Evolutionary conservation across 768 basidiomycete genomes (phyloP).

Genomic region (Dictyophora rubrovolvata): DNA sequence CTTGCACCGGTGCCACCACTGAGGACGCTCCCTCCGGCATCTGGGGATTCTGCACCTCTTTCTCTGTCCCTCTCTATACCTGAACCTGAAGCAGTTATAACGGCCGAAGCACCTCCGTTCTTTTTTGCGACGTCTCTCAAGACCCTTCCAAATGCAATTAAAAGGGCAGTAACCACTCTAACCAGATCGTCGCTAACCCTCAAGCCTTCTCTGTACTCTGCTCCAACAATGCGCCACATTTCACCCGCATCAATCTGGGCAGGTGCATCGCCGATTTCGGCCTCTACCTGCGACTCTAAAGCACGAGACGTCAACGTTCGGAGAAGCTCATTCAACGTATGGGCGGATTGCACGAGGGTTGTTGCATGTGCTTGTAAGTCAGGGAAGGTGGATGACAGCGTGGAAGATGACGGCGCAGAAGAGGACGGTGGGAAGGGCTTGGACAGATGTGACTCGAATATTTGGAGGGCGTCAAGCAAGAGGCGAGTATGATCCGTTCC

Average conservation of each 20-base stretch:
- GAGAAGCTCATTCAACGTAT: constrained; percentile 54
- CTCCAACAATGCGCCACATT: constrained; percentile 59
- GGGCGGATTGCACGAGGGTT: constrained; percentile 53
- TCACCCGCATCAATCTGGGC: constrained; percentile 33
- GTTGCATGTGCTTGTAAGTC: constrained; percentile 57
- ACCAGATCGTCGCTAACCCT: constrained; percentile 73
- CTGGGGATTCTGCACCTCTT: constrained; percentile 5
- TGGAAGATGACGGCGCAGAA: constrained; percentile 8
- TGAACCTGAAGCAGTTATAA: neutral
- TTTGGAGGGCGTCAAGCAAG: constrained; percentile 55
- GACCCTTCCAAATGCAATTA: constrained; percentile 65
- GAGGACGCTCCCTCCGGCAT: constrained; percentile 29
- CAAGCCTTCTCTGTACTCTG: constrained; percentile 62
- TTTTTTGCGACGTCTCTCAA: constrained; percentile 42
- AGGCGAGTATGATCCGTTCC: constrained; percentile 51
- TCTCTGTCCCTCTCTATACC: constrained; percentile 44
- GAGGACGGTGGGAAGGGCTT: constrained; percentile 28
- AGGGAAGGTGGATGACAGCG: constrained; percentile 28
- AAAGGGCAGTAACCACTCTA: constrained; percentile 61
- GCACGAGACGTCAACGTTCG: constrained; percentile 46
- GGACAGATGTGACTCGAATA: constrained; percentile 59
- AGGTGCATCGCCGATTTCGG: constrained; percentile 51
- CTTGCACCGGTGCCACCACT: constrained; percentile 23
- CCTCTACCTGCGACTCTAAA: constrained; percentile 63
- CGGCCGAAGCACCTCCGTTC: constrained; percentile 21